These are phyloP conservation scores for Blepharisma stoltei DNA, from an alignment of 73 alveolate species.

Conservation along the genomic window DNA sequence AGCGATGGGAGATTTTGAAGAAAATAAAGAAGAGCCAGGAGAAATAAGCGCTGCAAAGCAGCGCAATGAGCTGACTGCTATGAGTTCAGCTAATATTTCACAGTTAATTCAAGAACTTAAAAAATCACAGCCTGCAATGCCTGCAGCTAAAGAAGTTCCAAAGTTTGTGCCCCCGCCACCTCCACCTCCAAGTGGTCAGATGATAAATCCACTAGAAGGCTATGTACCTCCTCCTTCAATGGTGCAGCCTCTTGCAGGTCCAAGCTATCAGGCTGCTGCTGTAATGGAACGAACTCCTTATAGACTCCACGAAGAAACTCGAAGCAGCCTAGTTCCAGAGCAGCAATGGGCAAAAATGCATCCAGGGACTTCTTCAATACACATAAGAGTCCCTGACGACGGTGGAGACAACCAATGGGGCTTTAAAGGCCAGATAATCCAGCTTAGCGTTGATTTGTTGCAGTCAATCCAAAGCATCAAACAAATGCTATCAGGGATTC, in stretches of 20 bases:
- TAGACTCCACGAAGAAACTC: background rate
- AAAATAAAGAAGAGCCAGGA: background rate
- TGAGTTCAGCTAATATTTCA: constrained; percentile 33
- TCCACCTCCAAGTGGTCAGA: constrained; percentile 27
- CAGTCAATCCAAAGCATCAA: constrained; percentile 27
- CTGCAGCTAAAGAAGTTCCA: constrained; percentile 35
- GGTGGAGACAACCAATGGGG: constrained; percentile 31
- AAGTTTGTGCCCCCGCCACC: constrained; percentile 42
- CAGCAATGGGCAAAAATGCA: constrained; percentile 46
- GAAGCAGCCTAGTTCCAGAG: constrained; percentile 35
- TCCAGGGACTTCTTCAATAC: constrained; percentile 32
- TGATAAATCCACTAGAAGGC: too few relatives aligned
- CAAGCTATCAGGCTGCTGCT: background rate
- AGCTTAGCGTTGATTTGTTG: constrained; percentile 27
- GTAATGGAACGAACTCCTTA: background rate
- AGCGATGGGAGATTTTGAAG: too few relatives aligned
- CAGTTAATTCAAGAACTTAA: constrained; percentile 29
- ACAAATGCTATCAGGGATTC: constrained; percentile 1
- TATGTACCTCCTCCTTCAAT: too few relatives aligned
- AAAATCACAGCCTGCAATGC: constrained; percentile 36
- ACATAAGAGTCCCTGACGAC: constrained; percentile 16
- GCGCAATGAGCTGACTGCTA: constrained; percentile 17
- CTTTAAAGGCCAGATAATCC: constrained; percentile 34
- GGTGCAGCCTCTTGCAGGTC: background rate
- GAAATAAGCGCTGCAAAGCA: constrained; percentile 35